Base-by-base conservation (phyloP, 306 rosid genomes). In the Corylus americana region DNA sequence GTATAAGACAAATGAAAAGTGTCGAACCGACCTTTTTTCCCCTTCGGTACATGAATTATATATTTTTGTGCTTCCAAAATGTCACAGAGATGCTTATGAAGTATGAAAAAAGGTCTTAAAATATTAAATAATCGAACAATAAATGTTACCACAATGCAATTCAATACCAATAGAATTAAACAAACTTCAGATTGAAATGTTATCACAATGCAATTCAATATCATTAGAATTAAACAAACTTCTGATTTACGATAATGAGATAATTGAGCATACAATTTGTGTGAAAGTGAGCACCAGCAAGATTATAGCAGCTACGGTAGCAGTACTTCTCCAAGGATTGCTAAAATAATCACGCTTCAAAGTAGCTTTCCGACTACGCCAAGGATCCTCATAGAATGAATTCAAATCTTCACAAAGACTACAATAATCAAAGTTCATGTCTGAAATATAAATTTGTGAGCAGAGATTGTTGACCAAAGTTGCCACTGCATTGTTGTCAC, bases 401-500 rank as follows among this genome's bases (percentile, higher is more conserved):
- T 16, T 37, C 72, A 68, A 42, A 7, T 8, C 49, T 35, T 68
- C 1, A 18, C 31, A 68, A 4, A 42, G 14, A 0, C 17, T 0
- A 68, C 7, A 9, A 14, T 68, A 68, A 4, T 39, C 5, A 0
- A 2, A 37, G 5, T 37, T 37, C 42, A 37, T 37, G 42, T 37
- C 5, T 2, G 5, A 37, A 37, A 37, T 37, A 37, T 3, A 37
- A 37, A 37, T 37, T 72, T 74, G 74, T 20, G 16, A 11, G 16
- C 63, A 44, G 9, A 81, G 14, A 44, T 27, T 77, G 63, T 84
- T 84, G 39, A 84, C 39, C 82, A 84, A 59, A 8, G 18, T 71
- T 31, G 77, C 74, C 61, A 58, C 74, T n/a, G 87, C 81, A 18
- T 42, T 49, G 39, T 76, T 80, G 47, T 80, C 77, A 11, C 84